A percentile compares a stretch with the other conserved stretches of the same genome.
Evolutionary conservation across 306 rosid species (phyloP).

Genomic region (Betula pendula): DNA sequence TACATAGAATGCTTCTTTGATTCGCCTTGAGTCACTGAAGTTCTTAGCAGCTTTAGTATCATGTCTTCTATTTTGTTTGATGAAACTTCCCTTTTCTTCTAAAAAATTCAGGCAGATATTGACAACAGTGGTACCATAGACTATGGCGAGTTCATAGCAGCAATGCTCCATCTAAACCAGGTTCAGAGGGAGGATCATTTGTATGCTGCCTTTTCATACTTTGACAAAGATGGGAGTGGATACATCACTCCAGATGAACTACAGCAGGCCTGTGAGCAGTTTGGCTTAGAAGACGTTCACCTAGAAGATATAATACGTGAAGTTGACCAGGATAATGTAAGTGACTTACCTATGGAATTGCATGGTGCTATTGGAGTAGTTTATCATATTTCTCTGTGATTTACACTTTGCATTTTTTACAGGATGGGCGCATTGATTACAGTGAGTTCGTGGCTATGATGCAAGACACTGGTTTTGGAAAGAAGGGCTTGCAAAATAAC

Average conservation of each 20-base stretch:
- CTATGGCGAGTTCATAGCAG: constrained; percentile 91
- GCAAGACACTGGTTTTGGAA: constrained; percentile 77
- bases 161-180: constrained; percentile 91
- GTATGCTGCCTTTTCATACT: constrained; percentile 80
- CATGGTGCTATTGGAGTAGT: background rate
- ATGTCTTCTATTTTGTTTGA: constrained; percentile 10
- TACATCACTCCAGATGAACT: constrained; percentile 91
- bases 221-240: constrained; percentile 96
- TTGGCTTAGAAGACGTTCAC: constrained; percentile 66
- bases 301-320: constrained; percentile 80
- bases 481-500: constrained; percentile 35
- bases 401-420: constrained; percentile 37
- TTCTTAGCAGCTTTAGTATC: background rate
- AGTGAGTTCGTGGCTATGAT: constrained; percentile 93
- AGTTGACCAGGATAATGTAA: constrained; percentile 85
- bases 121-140: constrained; percentile 97
- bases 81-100: constrained; percentile 12
- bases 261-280: constrained; percentile 78
- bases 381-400: constrained; percentile 10
- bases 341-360: constrained; percentile 5
- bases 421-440: constrained; percentile 98
- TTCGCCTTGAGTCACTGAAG: background rate
- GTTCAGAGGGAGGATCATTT: constrained; percentile 88
- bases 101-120: constrained; percentile 67
- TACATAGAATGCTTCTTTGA: background rate